Evolutionary conservation across 2,329 filamentous ascomycete species (phyloP), one percentile per base, ranked within the genome.

Genomic region (Leptographium flavum): DNA sequence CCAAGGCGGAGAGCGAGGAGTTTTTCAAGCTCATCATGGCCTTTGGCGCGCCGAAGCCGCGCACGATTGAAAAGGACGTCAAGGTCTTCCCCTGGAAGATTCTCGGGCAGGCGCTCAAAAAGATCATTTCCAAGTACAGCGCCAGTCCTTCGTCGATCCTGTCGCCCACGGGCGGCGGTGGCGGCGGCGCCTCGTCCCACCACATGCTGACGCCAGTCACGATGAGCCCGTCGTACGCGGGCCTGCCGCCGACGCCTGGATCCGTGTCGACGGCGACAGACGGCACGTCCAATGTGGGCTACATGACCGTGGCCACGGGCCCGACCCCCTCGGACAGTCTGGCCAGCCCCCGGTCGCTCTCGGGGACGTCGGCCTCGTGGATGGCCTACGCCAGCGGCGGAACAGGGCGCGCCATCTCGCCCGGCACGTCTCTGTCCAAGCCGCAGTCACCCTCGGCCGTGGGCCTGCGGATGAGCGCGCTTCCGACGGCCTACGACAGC

Each of bases 1-100:
- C 81, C 47, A 94, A 94, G 64, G 59, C 79, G 1, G 90, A 96
- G 48, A 94, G 85, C 59, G 90, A 96, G 61, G 87, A 93, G 45
- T 96, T 96, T 63, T 96, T 96, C 78, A 95, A 95, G 67, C 74
- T 95, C 56, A 96, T 98, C 65, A 98, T 98, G 92, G 86, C 79
- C 2, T 96, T 96, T 58, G 87, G 87, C 13, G 85, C 83, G 49
- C 92, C 92, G 2, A 96, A 96, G 64, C 92, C 92, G 17, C 76
- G 92, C 50, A 95, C 96, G 58, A 98, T 98, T 52, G 92, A 96
- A 68, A 98, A 98, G 67, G 90, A 96, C 57, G 88, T 98, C 59
- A 98, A 98, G 66, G 92, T 96, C 13, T 98, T 96, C 58, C 83
- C 87, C 5, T 98, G 92, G 92, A 92, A 87, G 63, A 86, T 92